A percentile compares a stretch with the other conserved stretches of the same genome.
Evolutionary conservation across 805 yeast genomes (phyloP).

Genomic region (Lachancea cidri): DNA sequence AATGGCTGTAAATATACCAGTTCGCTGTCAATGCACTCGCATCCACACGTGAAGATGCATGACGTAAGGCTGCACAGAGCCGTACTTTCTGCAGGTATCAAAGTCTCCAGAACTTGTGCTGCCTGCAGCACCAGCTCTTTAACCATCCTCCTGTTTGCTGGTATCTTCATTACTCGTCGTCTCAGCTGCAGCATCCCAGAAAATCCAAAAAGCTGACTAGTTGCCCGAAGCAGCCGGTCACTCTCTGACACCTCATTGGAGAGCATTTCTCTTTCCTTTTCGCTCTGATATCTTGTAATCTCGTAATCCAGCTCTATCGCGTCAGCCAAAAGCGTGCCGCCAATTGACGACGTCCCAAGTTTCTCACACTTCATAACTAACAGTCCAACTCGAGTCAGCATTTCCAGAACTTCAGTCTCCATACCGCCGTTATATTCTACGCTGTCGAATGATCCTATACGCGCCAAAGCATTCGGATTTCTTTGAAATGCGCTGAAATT

Average conservation of each 20-base stretch:
- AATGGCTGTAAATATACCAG: conserved; percentile 10
- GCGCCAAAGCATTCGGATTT: not conserved
- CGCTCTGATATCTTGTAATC: conserved; percentile 20
- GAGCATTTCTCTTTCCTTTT: not conserved
- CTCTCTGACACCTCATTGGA: not conserved
- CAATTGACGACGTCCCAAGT: not conserved
- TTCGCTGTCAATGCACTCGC: conserved; percentile 15
- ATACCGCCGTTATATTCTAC: conserved; percentile 43
- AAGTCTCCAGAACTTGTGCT: conserved; percentile 11
- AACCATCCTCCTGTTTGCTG: conserved; percentile 42
- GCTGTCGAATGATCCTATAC: not conserved
- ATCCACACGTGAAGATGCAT: conserved; percentile 22
- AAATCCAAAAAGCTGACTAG: conserved; percentile 48
- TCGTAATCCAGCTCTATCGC: conserved; percentile 40
- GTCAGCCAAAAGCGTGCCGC: not conserved
- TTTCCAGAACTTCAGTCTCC: conserved; percentile 56
- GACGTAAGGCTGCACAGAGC: conserved; percentile 11
- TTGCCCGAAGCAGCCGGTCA: conserved; percentile 36
- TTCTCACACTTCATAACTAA: conserved; percentile 31
- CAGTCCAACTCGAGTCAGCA: conserved; percentile 43
- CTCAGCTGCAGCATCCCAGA: conserved; percentile 54
- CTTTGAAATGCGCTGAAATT: not conserved
- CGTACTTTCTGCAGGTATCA: conserved; percentile 8
- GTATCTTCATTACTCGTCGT: conserved; percentile 49
- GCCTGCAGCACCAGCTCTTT: conserved; percentile 32